phyloP scores from a whole-genome alignment of 2,329 filamentous ascomycete genomes.

The Arthrobotrys conoides region DNA sequence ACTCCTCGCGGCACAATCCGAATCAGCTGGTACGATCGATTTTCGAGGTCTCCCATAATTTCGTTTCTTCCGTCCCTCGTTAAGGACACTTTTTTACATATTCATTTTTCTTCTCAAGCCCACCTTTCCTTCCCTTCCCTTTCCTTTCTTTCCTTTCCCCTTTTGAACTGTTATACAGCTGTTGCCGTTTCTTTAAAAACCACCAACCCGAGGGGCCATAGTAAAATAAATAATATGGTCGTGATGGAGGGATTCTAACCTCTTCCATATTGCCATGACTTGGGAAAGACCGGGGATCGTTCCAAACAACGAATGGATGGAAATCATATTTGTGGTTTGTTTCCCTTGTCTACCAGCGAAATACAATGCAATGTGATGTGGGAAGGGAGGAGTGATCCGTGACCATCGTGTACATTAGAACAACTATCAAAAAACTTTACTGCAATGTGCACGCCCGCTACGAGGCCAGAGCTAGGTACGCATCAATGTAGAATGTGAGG shows the following conservation, averaged over 20 bases:
- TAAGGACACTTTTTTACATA: constrained; percentile 39
- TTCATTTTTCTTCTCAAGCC: constrained; percentile 59
- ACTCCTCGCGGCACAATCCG: constrained; percentile 27
- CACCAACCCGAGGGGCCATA: constrained; percentile 25
- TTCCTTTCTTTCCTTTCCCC: constrained; percentile 12
- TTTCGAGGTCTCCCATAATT: constrained; percentile 29
- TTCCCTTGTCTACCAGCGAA: background rate
- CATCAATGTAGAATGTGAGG: background rate
- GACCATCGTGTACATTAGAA: constrained; percentile 26
- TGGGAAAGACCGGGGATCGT: background rate
- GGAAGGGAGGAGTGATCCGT: background rate
- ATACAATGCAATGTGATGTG: background rate
- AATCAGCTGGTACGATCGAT: constrained; percentile 49
- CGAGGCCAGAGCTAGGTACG: too few species aligned
- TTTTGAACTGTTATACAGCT: background rate
- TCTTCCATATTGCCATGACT: background rate
- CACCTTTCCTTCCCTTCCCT: constrained; percentile 30
- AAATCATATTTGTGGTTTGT: background rate
- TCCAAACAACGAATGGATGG: background rate
- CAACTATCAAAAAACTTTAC: background rate
- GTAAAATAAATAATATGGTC: constrained; percentile 26
- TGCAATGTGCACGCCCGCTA: too few species aligned
- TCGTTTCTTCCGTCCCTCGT: constrained; percentile 50
- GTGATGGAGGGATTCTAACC: constrained; percentile 2
- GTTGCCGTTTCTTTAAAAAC: constrained; percentile 11